Evolutionary conservation across 441 rosid species (phyloP).

Genomic region (Breynia disticha): DNA sequence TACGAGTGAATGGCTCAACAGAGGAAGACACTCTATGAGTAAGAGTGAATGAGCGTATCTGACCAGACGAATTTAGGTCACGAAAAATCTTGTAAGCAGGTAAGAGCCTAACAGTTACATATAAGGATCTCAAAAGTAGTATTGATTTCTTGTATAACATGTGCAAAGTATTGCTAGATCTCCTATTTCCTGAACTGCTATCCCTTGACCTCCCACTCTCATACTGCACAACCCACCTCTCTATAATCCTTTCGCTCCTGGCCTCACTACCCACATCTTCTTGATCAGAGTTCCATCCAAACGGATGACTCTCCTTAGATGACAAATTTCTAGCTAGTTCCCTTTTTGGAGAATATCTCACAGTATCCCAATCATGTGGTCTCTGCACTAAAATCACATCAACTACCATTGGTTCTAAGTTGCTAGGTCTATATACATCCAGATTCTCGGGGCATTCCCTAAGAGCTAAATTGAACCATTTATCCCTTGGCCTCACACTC

Average conservation of each 20-base stretch:
- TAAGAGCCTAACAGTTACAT: slow-evolving; percentile 70
- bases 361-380: slow-evolving; percentile 38
- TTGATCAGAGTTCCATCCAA: slow-evolving; percentile 55
- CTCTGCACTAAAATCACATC: slow-evolving; percentile 75
- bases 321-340: slow-evolving; percentile 43
- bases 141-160: slow-evolving; percentile 65
- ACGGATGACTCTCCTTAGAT: slow-evolving; percentile 32
- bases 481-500: slow-evolving; percentile 75
- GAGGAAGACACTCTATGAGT: slow-evolving; percentile 74
- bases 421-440: slow-evolving; percentile 59
- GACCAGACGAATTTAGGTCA: slow-evolving; percentile 64
- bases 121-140: slow-evolving; percentile 77
- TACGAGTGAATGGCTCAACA: slow-evolving; percentile 67
- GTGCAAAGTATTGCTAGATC: slow-evolving; percentile 51
- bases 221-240: slow-evolving; percentile 90
- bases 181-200: slow-evolving; percentile 38
- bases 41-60: slow-evolving; percentile 46
- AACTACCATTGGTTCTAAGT: slow-evolving; percentile 65
- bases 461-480: slow-evolving; percentile 87
- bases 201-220: slow-evolving; percentile 58
- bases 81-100: slow-evolving; percentile 86
- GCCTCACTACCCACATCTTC: slow-evolving; percentile 43
- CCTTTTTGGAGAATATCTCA: slow-evolving; percentile 35
- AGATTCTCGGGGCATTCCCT: slow-evolving; percentile 83
- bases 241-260: slow-evolving; percentile 59